These are phyloP conservation scores for Capillidium heterosporum DNA, from an alignment of 371 early-diverging fungal species.

Conservation along the genomic window DNA sequence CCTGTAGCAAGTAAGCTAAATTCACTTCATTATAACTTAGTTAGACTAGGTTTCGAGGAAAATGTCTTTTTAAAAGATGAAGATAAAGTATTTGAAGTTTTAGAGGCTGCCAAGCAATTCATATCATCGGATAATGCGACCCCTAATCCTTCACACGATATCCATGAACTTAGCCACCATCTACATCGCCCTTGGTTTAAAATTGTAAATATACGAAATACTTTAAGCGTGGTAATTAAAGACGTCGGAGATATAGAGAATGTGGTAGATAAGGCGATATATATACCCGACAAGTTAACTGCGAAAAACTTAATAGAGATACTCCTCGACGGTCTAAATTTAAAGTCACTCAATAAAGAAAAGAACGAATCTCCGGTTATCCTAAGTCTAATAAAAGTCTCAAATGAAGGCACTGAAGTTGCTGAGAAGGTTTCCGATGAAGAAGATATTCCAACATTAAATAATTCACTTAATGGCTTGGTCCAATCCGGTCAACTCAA, in stretches of 20 bases:
- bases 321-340: neutral
- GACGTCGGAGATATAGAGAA: neutral
- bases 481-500: neutral
- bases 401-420: neutral
- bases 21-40: neutral
- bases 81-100: slow-evolving; percentile 3
- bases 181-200: slow-evolving; percentile 4
- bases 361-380: neutral
- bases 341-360: neutral
- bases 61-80: neutral
- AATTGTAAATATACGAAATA: neutral
- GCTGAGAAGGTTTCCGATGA: neutral
- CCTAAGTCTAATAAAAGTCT: neutral
- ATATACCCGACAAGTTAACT: neutral
- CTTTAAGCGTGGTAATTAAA: neutral
- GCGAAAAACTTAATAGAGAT: neutral
- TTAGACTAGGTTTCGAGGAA: neutral
- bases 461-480: neutral
- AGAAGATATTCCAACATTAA: neutral
- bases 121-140: neutral
- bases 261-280: neutral
- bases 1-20: neutral
- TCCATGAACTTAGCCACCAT: slow-evolving; percentile 1
- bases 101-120: neutral
- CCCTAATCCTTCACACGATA: neutral